Percentiles rank a stretch among this genome's conserved stretches.
phyloP scores from a whole-genome alignment of 2,329 filamentous ascomycete genomes.

The Pseudopithomyces chartarum region DNA sequence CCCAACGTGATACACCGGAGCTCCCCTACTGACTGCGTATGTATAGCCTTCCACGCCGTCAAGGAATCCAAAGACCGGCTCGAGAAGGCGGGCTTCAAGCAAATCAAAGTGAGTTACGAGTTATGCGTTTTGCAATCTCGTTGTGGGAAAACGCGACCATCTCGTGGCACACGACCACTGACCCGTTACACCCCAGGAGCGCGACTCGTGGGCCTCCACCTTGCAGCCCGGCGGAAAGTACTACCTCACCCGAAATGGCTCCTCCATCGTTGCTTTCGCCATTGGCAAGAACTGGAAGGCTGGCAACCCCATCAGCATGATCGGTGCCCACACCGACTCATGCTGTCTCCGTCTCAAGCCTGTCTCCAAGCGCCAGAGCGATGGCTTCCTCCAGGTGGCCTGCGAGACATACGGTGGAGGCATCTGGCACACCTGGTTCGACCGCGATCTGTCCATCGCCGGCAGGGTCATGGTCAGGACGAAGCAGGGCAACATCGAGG shows the following conservation, averaged over 20 bases:
- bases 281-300: conserved; percentile 90
- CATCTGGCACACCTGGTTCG: conserved; percentile 98
- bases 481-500: conserved; percentile 73
- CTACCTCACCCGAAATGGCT: conserved; percentile 91
- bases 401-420: conserved; percentile 97
- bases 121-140: conserved; percentile 4
- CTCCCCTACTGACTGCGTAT: conserved; percentile 16
- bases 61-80: conserved; percentile 76
- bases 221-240: conserved; percentile 91
- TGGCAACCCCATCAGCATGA: conserved; percentile 87
- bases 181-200: conserved; percentile 61
- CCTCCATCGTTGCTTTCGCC: conserved; percentile 90
- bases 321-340: conserved; percentile 96
- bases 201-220: conserved; percentile 81
- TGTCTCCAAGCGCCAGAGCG: conserved; percentile 83
- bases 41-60: conserved; percentile 91
- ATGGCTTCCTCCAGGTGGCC: conserved; percentile 90
- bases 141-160: background rate
- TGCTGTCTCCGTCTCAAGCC: conserved; percentile 92
- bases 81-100: conserved; percentile 80
- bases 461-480: conserved; percentile 83
- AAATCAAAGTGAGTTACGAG: conserved; percentile 68
- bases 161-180: background rate
- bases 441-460: conserved; percentile 88
- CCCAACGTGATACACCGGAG: conserved; percentile 3